A percentile compares a stretch with the other conserved stretches of the same genome.
Evolutionary conservation across 176 grass and related monocot genomes (phyloP).

Genomic region (Chrysopogon serrulatus): DNA sequence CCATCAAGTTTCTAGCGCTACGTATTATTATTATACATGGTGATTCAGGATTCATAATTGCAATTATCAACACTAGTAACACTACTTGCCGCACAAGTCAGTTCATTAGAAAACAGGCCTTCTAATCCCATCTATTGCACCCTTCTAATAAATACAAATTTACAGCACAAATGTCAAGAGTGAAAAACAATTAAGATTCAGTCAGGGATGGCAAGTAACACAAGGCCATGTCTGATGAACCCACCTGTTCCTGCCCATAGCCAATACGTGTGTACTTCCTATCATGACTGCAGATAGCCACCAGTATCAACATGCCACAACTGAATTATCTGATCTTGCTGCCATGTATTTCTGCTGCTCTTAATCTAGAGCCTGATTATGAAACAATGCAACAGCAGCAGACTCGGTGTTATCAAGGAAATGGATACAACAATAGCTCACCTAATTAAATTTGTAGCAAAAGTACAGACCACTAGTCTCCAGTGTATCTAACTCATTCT

Average conservation of each 20-base stretch:
- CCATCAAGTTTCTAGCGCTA: too few species aligned
- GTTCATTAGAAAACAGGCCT: too few species aligned
- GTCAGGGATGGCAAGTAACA: not conserved
- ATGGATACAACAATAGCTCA: not conserved
- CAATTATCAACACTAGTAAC: too few species aligned
- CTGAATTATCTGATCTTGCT: constrained; percentile 67
- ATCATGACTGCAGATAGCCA: constrained; percentile 87
- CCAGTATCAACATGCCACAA: constrained; percentile 71
- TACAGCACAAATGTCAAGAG: too few species aligned
- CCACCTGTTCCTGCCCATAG: constrained; percentile 87
- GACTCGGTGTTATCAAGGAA: constrained; percentile 5
- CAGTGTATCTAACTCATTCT: constrained; percentile 72
- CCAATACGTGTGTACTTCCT: constrained; percentile 86
- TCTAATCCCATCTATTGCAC: too few species aligned
- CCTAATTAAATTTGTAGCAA: not conserved
- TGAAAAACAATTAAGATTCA: too few species aligned
- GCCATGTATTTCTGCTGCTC: constrained; percentile 59
- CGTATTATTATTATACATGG: too few species aligned
- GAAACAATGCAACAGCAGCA: too few species aligned
- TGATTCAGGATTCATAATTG: too few species aligned
- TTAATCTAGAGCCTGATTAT: constrained; percentile 72
- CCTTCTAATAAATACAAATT: too few species aligned
- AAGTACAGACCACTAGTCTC: constrained; percentile 66
- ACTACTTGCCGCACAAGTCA: too few species aligned
- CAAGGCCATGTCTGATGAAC: not conserved